A percentile compares a stretch with the other conserved stretches of the same genome.
Evolutionary conservation across 129 eudicot genomes (phyloP).

Genomic region (Flaveria bidentis): DNA sequence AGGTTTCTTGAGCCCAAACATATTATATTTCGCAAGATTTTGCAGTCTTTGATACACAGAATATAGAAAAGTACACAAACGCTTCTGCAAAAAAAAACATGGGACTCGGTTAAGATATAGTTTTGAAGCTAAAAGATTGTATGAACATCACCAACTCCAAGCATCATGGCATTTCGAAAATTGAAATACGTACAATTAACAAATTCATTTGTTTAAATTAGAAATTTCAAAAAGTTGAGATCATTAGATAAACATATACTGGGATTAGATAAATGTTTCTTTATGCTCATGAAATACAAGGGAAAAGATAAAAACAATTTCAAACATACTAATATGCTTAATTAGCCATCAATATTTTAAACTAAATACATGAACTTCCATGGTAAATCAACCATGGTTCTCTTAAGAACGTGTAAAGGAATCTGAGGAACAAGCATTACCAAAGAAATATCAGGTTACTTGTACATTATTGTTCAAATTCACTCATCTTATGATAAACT

Average conservation of each 20-base stretch:
- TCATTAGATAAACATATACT: background rate
- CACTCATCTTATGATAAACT: no score
- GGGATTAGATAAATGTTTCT: background rate
- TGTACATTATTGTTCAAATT: no score
- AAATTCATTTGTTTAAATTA: slow-evolving; percentile 5
- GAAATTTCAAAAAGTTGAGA: background rate
- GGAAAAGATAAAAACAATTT: background rate
- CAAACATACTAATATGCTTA: background rate
- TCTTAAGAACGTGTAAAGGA: background rate
- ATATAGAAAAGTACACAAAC: background rate
- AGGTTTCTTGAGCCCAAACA: slow-evolving; percentile 71
- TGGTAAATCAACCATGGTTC: slow-evolving; percentile 10
- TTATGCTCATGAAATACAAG: background rate
- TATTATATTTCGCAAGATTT: slow-evolving; percentile 35
- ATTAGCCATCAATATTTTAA: background rate
- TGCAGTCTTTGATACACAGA: slow-evolving; percentile 14
- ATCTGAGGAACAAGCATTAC: background rate
- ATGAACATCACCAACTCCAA: background rate
- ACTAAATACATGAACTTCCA: background rate
- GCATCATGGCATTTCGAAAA: background rate
- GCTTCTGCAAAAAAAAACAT: slow-evolving; percentile 15
- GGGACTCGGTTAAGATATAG: background rate
- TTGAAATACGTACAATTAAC: background rate
- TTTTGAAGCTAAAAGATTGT: background rate
- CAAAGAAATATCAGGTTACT: no score